Percentiles rank a stretch among this genome's conserved stretches.
Conservation (phyloP, 2,329 filamentous ascomycete species). For the Ophiostoma quercus region DNA sequence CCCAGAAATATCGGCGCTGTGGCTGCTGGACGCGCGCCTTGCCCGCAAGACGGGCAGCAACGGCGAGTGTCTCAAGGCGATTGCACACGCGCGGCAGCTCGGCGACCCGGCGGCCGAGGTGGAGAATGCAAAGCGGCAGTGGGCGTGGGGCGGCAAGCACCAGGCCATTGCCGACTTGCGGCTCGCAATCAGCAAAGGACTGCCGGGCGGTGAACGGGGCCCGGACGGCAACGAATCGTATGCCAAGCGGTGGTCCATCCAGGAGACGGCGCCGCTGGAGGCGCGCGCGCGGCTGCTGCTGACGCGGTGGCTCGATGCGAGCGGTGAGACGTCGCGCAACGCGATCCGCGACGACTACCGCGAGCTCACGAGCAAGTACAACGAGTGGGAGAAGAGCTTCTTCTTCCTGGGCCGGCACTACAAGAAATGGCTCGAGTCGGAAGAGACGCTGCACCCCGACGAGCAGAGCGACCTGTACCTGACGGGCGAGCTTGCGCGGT, state of each 20-base stretch:
- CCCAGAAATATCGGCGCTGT: slow-evolving; percentile 72
- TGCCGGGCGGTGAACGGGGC: slow-evolving; percentile 10
- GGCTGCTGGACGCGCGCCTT: slow-evolving; percentile 78
- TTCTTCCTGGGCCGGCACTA: slow-evolving; percentile 97
- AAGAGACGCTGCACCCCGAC: slow-evolving; percentile 67
- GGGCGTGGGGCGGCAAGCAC: slow-evolving; percentile 87
- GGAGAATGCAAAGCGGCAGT: slow-evolving; percentile 86
- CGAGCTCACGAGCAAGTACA: slow-evolving; percentile 64
- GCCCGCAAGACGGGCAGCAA: slow-evolving; percentile 79
- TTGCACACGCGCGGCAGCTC: slow-evolving; percentile 78
- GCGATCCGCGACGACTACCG: slow-evolving; percentile 78
- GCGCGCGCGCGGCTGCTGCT: slow-evolving; percentile 79
- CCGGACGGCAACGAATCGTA: not conserved
- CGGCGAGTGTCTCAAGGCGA: slow-evolving; percentile 87
- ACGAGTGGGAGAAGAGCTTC: slow-evolving; percentile 90
- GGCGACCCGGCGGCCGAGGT: slow-evolving; percentile 85
- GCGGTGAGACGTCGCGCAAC: slow-evolving; percentile 85
- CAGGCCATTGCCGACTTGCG: slow-evolving; percentile 92
- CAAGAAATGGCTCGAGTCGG: slow-evolving; percentile 88
- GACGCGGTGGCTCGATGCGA: slow-evolving; percentile 92
- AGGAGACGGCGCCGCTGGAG: slow-evolving; percentile 41
- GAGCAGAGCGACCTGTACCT: slow-evolving; percentile 74
- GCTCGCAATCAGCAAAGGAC: slow-evolving; percentile 59
- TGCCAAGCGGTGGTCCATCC: slow-evolving; percentile 15
- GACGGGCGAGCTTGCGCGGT: slow-evolving; percentile 75